Percentiles rank a stretch among this genome's conserved stretches.
Evolutionary conservation across 768 basidiomycete species (phyloP).

Genomic region (Auriscalpium orientale): DNA sequence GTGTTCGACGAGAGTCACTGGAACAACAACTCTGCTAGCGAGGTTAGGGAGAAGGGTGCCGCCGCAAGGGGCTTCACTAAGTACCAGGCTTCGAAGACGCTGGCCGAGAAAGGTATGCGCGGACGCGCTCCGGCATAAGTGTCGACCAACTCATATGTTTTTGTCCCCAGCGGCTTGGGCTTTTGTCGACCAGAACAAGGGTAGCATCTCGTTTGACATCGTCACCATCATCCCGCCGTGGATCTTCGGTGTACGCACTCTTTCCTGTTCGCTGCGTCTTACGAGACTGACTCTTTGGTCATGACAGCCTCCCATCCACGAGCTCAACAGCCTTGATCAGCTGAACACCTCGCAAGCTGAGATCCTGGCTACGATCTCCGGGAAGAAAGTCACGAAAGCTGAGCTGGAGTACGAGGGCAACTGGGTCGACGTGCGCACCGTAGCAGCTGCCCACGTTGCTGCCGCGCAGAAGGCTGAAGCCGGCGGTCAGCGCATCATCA

Average conservation of each 20-base stretch:
- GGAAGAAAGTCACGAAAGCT: background rate
- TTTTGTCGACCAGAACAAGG: too few relatives aligned
- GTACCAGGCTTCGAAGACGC: slow-evolving; percentile 24
- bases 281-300: background rate
- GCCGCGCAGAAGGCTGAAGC: too few relatives aligned
- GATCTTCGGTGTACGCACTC: background rate
- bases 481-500: too few relatives aligned
- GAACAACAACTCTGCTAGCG: slow-evolving; percentile 21
- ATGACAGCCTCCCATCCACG: too few relatives aligned
- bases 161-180: slow-evolving; percentile 21
- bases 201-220: too few relatives aligned
- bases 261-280: background rate
- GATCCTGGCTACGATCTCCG: background rate
- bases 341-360: too few relatives aligned
- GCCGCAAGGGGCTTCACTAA: slow-evolving; percentile 16
- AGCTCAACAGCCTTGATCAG: too few relatives aligned
- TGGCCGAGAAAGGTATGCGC: too few relatives aligned
- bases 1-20: slow-evolving; percentile 20
- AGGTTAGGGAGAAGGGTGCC: slow-evolving; percentile 24
- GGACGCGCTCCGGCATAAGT: background rate
- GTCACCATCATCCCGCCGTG: slow-evolving; percentile 27
- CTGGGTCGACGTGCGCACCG: background rate
- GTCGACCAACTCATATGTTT: background rate
- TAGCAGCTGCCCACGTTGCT: background rate
- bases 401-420: background rate